phyloP scores from a whole-genome alignment of 768 basidiomycete species.

The Leucosporidium creatinivorum region DNA sequence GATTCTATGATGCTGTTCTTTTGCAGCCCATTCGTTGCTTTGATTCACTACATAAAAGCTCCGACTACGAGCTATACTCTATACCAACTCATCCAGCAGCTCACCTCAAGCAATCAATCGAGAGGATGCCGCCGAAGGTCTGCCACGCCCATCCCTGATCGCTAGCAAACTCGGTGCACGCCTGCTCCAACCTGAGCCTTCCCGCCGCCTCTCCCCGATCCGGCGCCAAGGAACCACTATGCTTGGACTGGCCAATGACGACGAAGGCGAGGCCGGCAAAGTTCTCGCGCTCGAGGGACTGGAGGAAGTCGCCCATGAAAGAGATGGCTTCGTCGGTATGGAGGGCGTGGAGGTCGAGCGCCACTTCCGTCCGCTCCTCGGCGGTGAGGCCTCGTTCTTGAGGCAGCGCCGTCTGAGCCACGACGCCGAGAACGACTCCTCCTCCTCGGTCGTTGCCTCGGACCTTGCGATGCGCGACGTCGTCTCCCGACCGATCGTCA shows the following conservation, averaged over 20 bases:
- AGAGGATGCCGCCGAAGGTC: constrained; percentile 25
- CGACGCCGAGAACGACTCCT: constrained; percentile 82
- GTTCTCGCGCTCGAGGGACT: constrained; percentile 65
- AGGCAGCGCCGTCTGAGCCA: constrained; percentile 47
- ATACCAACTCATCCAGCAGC: not conserved
- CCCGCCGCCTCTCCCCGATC: constrained; percentile 37
- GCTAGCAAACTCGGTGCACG: constrained; percentile 30
- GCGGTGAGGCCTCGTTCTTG: constrained; percentile 49
- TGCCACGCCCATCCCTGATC: constrained; percentile 32
- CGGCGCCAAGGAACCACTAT: constrained; percentile 82
- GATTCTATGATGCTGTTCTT: no score
- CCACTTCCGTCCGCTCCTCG: constrained; percentile 83
- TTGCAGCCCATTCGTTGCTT: no score
- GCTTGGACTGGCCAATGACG: constrained; percentile 92
- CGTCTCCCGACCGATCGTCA: constrained; percentile 64
- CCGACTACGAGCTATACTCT: no score
- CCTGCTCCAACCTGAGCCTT: constrained; percentile 27
- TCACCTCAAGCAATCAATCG: constrained; percentile 17
- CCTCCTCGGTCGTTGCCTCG: constrained; percentile 70
- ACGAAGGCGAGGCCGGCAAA: constrained; percentile 82
- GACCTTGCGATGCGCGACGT: constrained; percentile 65
- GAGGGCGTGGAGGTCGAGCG: constrained; percentile 73
- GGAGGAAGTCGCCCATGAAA: constrained; percentile 32
- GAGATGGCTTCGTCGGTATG: constrained; percentile 86
- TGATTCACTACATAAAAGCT: no score